Evolutionary conservation across 176 grass and related monocot species (phyloP).

Genomic region (Bonia amplexicaulis): DNA sequence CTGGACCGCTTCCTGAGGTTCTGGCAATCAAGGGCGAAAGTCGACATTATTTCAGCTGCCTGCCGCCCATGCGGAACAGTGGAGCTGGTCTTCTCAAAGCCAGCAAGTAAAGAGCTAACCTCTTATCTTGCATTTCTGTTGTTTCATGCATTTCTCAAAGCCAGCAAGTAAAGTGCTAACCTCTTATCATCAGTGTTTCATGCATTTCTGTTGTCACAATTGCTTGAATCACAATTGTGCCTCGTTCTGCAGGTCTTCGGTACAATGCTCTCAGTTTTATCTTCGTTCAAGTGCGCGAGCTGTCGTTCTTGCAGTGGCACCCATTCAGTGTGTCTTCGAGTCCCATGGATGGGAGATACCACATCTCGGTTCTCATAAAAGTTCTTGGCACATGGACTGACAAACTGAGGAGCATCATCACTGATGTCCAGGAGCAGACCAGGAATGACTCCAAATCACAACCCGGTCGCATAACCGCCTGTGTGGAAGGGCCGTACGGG

Average conservation of each 20-base stretch:
- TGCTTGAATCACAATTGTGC: not conserved
- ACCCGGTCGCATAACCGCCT: constrained; percentile 56
- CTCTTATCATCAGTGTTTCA: not conserved
- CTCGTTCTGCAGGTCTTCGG: constrained; percentile 52
- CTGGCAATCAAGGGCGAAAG: constrained; percentile 78
- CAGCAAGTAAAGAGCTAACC: constrained; percentile 51
- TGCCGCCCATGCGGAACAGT: constrained; percentile 78
- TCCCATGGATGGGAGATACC: constrained; percentile 85
- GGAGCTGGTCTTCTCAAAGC: constrained; percentile 84
- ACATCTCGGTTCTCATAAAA: constrained; percentile 88
- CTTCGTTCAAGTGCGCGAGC: constrained; percentile 81
- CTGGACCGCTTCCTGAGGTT: constrained; percentile 87
- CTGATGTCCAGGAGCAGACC: constrained; percentile 40
- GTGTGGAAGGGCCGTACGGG: constrained; percentile 85
- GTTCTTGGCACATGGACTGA: constrained; percentile 88
- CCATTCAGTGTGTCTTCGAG: constrained; percentile 97
- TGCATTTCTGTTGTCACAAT: not conserved
- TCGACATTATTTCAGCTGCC: constrained; percentile 71
- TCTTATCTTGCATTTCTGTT: constrained; percentile 1
- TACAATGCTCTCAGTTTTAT: constrained; percentile 95
- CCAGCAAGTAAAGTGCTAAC: constrained; percentile 57
- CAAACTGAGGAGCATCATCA: constrained; percentile 60
- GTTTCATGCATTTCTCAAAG: no score
- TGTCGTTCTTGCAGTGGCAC: constrained; percentile 93
- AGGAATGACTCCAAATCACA: constrained; percentile 17